A percentile compares a stretch with the other conserved stretches of the same genome.
Evolutionary conservation across 345 rosid species (phyloP).

Genomic region (Boechera retrofracta): DNA sequence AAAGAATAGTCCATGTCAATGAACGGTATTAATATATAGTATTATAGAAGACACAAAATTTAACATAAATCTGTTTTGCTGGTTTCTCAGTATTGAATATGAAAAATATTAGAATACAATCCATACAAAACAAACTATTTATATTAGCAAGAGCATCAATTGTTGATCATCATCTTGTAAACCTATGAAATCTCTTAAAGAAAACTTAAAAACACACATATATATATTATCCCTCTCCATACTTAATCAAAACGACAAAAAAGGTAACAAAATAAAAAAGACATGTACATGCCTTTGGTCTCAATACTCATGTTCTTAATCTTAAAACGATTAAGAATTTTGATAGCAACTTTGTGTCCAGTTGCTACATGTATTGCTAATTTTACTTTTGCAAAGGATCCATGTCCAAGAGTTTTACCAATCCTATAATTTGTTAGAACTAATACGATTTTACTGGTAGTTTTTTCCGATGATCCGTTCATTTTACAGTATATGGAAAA

Average conservation of each 20-base stretch:
- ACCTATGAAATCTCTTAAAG: neutral
- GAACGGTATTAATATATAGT: neutral
- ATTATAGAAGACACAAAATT: neutral
- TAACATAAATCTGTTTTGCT: neutral
- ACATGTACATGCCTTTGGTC: constrained; percentile 64
- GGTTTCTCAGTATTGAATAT: neutral
- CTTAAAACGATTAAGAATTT: constrained; percentile 81
- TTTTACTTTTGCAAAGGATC: constrained; percentile 89
- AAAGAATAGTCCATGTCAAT: neutral
- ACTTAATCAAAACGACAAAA: neutral
- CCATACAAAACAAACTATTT: neutral
- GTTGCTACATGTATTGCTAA: constrained; percentile 75
- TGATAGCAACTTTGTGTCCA: constrained; percentile 87
- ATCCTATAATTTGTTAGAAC: constrained; percentile 65
- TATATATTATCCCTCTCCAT: neutral
- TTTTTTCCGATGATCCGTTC: constrained; percentile 55
- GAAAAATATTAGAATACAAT: neutral
- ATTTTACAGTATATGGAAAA: constrained; percentile 24
- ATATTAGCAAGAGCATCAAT: neutral
- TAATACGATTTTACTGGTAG: constrained; percentile 49
- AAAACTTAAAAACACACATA: neutral
- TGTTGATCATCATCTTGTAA: neutral
- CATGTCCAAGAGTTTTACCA: constrained; percentile 79
- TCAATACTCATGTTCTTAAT: constrained; percentile 65
- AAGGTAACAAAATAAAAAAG: neutral